Conservation (phyloP, 23 red algal species). For the Gracilaria caudata region DNA sequence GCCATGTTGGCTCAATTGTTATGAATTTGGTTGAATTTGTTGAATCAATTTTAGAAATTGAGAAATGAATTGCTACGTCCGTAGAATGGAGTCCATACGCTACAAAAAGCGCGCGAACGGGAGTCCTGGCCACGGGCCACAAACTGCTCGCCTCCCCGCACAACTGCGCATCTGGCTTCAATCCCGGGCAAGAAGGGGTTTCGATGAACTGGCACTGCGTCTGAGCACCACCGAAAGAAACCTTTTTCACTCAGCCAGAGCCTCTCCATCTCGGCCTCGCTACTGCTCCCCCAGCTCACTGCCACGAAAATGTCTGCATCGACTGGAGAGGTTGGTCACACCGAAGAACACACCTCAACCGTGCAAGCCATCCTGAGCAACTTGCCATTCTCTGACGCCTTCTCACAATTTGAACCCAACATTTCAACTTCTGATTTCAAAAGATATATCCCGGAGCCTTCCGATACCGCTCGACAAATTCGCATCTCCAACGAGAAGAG, state of each 20-base stretch:
- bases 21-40: too few relatives aligned
- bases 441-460: conserved; percentile 18
- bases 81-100: background rate
- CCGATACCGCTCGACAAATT: conserved; percentile 21
- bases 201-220: background rate
- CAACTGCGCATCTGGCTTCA: background rate
- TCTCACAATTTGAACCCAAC: conserved; percentile 29
- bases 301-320: background rate
- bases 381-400: conserved; percentile 39
- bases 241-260: background rate
- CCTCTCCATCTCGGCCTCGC: background rate
- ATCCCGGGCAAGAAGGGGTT: background rate
- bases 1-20: too few relatives aligned
- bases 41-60: too few relatives aligned
- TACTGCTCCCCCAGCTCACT: background rate
- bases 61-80: background rate
- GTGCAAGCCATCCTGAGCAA: conserved; percentile 26
- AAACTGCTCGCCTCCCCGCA: background rate
- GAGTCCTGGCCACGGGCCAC: background rate
- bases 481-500: conserved; percentile 22
- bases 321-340: background rate
- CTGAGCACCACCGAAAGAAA: background rate
- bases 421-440: background rate
- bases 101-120: background rate
- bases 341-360: background rate